These are phyloP conservation scores for Pilatotrama ljubarskyi DNA, from an alignment of 768 basidiomycete genomes.

Conservation along the genomic window DNA sequence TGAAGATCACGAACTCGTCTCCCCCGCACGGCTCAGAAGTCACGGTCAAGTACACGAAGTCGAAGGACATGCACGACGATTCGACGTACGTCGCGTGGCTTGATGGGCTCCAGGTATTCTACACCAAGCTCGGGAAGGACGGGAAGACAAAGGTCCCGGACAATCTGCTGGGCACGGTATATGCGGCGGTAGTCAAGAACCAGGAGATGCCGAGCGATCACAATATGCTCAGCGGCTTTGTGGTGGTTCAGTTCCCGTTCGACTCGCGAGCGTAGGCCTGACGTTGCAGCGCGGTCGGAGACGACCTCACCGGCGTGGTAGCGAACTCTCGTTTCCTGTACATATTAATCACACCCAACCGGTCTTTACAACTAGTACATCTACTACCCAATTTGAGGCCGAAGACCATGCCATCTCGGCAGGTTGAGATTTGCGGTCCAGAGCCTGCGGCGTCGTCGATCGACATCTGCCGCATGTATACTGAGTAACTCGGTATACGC, in stretches of 20 bases:
- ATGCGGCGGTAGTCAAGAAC: slow-evolving; percentile 45
- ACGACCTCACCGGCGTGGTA: background rate
- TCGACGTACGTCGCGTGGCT: slow-evolving; percentile 50
- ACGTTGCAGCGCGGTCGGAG: background rate
- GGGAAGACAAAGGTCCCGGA: slow-evolving; percentile 41
- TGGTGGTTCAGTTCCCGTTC: slow-evolving; percentile 33
- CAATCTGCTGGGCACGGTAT: slow-evolving; percentile 49
- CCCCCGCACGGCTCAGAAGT: slow-evolving; percentile 35
- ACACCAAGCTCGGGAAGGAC: slow-evolving; percentile 31
- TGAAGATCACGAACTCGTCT: slow-evolving; percentile 33
- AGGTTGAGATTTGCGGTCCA: too few relatives aligned
- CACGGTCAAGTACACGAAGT: background rate
- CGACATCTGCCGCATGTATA: too few relatives aligned
- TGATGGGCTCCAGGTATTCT: slow-evolving; percentile 45
- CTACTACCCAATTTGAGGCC: too few relatives aligned
- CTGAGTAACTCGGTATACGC: too few relatives aligned
- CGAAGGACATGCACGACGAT: background rate
- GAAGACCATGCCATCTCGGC: too few relatives aligned
- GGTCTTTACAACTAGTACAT: background rate
- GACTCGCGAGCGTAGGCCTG: slow-evolving; percentile 3
- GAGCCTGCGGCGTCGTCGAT: too few relatives aligned
- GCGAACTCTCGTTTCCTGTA: background rate
- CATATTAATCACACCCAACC: background rate
- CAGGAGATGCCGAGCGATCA: slow-evolving; percentile 33
- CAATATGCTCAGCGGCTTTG: slow-evolving; percentile 58